These are phyloP conservation scores for Diaporthe ampelina DNA, from an alignment of 2,329 filamentous ascomycete species.

Conservation along the genomic window DNA sequence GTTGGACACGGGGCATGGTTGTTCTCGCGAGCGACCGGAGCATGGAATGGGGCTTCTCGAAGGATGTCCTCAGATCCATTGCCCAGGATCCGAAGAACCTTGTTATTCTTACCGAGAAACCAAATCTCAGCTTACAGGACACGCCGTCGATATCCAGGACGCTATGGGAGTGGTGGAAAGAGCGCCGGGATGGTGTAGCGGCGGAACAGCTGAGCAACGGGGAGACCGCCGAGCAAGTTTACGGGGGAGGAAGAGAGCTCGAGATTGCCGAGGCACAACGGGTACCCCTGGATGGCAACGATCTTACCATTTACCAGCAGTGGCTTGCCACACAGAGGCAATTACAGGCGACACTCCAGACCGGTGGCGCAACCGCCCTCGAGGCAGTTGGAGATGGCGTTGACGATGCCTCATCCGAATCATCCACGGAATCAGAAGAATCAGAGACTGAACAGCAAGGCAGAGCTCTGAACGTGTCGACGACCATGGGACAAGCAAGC, in stretches of 20 bases:
- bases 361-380: slow-evolving; percentile 75
- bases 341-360: slow-evolving; percentile 84
- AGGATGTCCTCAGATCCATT: slow-evolving; percentile 80
- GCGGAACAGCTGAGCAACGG: slow-evolving; percentile 67
- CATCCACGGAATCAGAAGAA: slow-evolving; percentile 88
- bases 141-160: slow-evolving; percentile 76
- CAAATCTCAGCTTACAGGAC: slow-evolving; percentile 59
- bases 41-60: slow-evolving; percentile 95
- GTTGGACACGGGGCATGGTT: slow-evolving; percentile 71
- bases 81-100: slow-evolving; percentile 85
- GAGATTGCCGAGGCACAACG: slow-evolving; percentile 73
- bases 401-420: slow-evolving; percentile 88
- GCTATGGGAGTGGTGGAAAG: slow-evolving; percentile 85
- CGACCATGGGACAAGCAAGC: slow-evolving; percentile 84
- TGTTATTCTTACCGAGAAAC: slow-evolving; percentile 86
- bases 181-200: slow-evolving; percentile 74
- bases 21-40: slow-evolving; percentile 93
- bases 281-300: slow-evolving; percentile 78
- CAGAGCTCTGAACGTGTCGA: slow-evolving; percentile 89
- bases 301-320: slow-evolving; percentile 88
- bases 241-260: slow-evolving; percentile 74
- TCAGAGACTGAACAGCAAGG: slow-evolving; percentile 93
- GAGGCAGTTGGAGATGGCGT: slow-evolving; percentile 80
- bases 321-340: slow-evolving; percentile 91
- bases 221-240: slow-evolving; percentile 75